A percentile compares a stretch with the other conserved stretches of the same genome.
Evolutionary conservation across 139 green algal species (phyloP).

Genomic region (Chlorella sorokiniana): DNA sequence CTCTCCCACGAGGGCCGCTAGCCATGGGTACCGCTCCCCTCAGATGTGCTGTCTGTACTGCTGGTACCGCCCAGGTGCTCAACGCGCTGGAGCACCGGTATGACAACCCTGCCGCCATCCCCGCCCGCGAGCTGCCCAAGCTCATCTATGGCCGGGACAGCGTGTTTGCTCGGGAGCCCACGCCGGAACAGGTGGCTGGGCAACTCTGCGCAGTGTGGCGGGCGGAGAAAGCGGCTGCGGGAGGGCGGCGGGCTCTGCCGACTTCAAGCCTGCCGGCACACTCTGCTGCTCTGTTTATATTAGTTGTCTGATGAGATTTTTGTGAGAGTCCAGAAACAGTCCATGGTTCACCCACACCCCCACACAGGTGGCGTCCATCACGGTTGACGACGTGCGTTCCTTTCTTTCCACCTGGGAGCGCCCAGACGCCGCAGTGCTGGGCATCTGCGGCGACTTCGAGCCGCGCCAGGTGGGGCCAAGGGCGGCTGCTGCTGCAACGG

Average conservation of each 20-base stretch:
- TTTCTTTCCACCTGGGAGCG: conserved; percentile 54
- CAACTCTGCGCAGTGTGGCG: background rate
- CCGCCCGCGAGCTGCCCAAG: conserved; percentile 53
- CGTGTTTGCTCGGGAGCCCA: conserved; percentile 68
- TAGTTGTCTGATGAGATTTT: too few relatives aligned
- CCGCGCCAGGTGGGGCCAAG: background rate
- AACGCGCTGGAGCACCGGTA: conserved; percentile 73
- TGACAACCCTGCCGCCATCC: conserved; percentile 55
- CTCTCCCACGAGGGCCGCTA: too few relatives aligned
- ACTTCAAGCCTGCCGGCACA: too few relatives aligned
- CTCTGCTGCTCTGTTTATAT: too few relatives aligned
- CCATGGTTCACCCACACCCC: too few relatives aligned
- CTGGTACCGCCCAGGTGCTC: conserved; percentile 40
- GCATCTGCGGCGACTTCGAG: conserved; percentile 77
- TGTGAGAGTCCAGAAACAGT: too few relatives aligned
- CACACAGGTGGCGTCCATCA: conserved; percentile 34
- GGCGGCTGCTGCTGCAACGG: too few relatives aligned
- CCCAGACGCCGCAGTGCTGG: conserved; percentile 76
- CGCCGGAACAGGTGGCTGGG: conserved; percentile 13
- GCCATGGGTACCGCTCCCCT: too few relatives aligned
- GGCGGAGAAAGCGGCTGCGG: background rate
- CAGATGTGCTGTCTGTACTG: background rate
- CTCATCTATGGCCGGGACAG: conserved; percentile 75
- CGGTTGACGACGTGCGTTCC: conserved; percentile 32
- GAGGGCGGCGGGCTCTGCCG: too few relatives aligned